phyloP scores from a whole-genome alignment of 441 rosid species.

The Jatropha podagrica region DNA sequence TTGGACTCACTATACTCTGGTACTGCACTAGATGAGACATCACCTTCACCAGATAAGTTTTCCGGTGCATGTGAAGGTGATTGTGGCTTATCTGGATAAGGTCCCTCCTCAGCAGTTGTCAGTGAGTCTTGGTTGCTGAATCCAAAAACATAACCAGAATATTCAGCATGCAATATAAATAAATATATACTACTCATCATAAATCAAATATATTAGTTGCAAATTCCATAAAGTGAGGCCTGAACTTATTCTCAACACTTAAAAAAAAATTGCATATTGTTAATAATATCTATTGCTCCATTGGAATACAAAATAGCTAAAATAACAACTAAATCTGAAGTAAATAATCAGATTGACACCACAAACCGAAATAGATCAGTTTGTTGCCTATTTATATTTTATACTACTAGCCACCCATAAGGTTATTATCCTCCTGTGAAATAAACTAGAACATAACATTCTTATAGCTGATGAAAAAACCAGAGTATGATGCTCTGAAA shows the following conservation, averaged over 20 bases:
- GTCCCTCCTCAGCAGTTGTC: conserved; percentile 51
- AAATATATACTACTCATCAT: neutral
- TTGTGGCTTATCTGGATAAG: conserved; percentile 45
- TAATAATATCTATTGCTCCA: neutral
- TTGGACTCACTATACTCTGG: conserved; percentile 58
- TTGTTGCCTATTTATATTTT: neutral
- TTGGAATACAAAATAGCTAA: neutral
- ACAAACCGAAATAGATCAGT: neutral
- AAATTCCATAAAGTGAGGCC: neutral
- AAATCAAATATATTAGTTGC: neutral
- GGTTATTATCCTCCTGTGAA: neutral
- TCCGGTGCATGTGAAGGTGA: conserved; percentile 49
- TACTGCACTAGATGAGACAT: conserved; percentile 38
- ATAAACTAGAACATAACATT: neutral
- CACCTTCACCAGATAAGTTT: conserved; percentile 57
- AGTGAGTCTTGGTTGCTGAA: conserved; percentile 48
- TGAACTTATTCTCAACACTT: neutral
- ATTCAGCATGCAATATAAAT: neutral
- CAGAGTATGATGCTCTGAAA: neutral
- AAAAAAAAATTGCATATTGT: neutral
- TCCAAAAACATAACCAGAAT: conserved; percentile 21
- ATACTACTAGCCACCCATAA: neutral
- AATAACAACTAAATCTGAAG: neutral
- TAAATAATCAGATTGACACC: conserved; percentile 2
- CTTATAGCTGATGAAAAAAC: neutral